Evolutionary conservation across 2,329 filamentous ascomycete genomes (phyloP).

Genomic region (Sporothrix pseudoabietina): DNA sequence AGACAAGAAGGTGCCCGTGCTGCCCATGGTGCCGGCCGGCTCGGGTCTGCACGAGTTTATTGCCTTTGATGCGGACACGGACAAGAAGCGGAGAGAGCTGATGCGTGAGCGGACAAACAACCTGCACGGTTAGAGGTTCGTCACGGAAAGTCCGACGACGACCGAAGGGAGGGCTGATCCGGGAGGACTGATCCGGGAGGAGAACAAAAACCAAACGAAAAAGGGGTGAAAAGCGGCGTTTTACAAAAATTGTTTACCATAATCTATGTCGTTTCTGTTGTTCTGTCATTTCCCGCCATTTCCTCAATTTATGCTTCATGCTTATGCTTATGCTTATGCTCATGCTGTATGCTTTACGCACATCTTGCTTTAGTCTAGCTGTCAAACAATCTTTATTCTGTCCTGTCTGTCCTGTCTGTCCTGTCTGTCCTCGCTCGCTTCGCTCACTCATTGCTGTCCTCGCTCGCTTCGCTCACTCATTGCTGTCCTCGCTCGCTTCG

Average conservation of each 20-base stretch:
- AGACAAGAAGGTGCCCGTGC: slow-evolving; percentile 89
- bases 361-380: not conserved
- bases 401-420: no score
- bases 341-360: no score
- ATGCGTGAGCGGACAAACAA: slow-evolving; percentile 27
- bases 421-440: not conserved
- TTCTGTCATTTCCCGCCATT: not conserved
- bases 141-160: no score
- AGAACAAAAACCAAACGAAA: not conserved
- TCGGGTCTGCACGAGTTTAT: slow-evolving; percentile 90
- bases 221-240: not conserved
- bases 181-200: not conserved
- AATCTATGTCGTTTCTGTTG: not conserved
- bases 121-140: slow-evolving; percentile 25
- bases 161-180: not conserved
- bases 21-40: slow-evolving; percentile 94
- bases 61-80: slow-evolving; percentile 68
- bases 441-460: not conserved
- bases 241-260: not conserved
- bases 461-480: not conserved
- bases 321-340: no score
- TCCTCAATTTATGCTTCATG: no score
- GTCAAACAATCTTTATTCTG: not conserved
- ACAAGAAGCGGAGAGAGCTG: slow-evolving; percentile 29
- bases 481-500: not conserved